phyloP scores from a whole-genome alignment of 2,329 filamentous ascomycete genomes.

The Calycina herbarum region DNA sequence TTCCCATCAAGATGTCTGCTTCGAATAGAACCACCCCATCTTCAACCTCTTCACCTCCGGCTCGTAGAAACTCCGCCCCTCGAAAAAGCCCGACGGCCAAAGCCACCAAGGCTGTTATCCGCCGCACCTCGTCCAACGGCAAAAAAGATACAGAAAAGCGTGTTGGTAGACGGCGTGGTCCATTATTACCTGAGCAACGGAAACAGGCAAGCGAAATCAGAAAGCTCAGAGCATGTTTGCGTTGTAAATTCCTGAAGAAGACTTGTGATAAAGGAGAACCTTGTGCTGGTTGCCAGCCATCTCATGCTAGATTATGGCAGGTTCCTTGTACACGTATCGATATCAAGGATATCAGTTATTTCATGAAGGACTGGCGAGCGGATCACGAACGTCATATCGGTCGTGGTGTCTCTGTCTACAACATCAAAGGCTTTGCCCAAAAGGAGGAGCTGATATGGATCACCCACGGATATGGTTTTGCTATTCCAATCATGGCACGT shows the following conservation, averaged over 20 bases:
- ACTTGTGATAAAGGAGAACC: constrained; percentile 98
- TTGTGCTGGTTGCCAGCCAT: constrained; percentile 91
- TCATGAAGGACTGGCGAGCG: constrained; percentile 99
- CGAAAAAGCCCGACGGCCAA: constrained; percentile 67
- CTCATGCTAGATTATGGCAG: constrained; percentile 93
- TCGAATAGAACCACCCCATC: constrained; percentile 61
- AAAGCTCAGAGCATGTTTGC: constrained; percentile 88
- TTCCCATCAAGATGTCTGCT: constrained; percentile 66
- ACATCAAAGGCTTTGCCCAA: constrained; percentile 80
- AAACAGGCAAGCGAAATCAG: constrained; percentile 97
- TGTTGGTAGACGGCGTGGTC: constrained; percentile 85
- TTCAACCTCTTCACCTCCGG: constrained; percentile 61
- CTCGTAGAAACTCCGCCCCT: constrained; percentile 67
- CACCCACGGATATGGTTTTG: constrained; percentile 93
- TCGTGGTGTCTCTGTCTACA: constrained; percentile 85
- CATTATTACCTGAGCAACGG: constrained; percentile 86
- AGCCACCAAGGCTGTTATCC: constrained; percentile 79
- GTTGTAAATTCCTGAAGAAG: constrained; percentile 99
- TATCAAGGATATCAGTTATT: constrained; percentile 97
- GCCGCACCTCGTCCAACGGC: constrained; percentile 71
- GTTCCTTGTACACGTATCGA: constrained; percentile 97
- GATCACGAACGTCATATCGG: constrained; percentile 91
- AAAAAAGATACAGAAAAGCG: constrained; percentile 90
- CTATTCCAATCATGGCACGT: constrained; percentile 87
- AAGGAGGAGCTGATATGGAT: constrained; percentile 80